phyloP scores from a whole-genome alignment of 257 asterid species.

The Fraxinus pennsylvanica region DNA sequence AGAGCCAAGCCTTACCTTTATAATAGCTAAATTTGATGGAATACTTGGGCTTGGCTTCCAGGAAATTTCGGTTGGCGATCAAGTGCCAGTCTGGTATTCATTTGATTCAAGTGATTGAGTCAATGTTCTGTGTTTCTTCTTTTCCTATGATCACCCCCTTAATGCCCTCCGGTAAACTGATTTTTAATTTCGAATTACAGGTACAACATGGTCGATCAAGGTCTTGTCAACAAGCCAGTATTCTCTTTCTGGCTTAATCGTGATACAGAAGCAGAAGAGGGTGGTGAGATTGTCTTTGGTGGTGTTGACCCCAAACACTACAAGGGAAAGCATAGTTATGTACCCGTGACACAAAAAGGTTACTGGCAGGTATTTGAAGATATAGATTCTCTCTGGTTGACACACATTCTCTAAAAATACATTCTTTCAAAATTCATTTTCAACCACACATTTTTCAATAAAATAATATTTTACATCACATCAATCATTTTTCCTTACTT shows the following conservation, averaged over 20 bases:
- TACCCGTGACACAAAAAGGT: slow-evolving; percentile 79
- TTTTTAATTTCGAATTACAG: slow-evolving; percentile 35
- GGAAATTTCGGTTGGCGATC: slow-evolving; percentile 83
- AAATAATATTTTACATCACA: no score
- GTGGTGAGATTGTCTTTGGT: slow-evolving; percentile 88
- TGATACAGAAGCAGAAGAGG: slow-evolving; percentile 61
- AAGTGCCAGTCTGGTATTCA: slow-evolving; percentile 81
- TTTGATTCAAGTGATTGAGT: background rate
- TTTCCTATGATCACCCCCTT: background rate
- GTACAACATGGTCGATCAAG: slow-evolving; percentile 84
- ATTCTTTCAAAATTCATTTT: no score
- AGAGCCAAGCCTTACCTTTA: slow-evolving; percentile 80
- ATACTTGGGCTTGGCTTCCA: slow-evolving; percentile 94
- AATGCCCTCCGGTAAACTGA: background rate
- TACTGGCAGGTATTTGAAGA: slow-evolving; percentile 79
- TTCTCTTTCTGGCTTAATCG: slow-evolving; percentile 93
- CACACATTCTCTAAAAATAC: no score
- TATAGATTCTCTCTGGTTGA: background rate
- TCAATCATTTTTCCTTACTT: no score
- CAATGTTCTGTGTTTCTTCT: background rate
- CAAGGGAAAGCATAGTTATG: slow-evolving; percentile 72
- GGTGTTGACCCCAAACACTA: slow-evolving; percentile 77
- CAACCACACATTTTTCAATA: no score
- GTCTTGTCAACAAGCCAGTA: slow-evolving; percentile 67
- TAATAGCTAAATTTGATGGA: slow-evolving; percentile 83